These are phyloP conservation scores for Yamadazyma kanchanaburiensis DNA, from an alignment of 1,139 yeast genomes.

Conservation along the genomic window DNA sequence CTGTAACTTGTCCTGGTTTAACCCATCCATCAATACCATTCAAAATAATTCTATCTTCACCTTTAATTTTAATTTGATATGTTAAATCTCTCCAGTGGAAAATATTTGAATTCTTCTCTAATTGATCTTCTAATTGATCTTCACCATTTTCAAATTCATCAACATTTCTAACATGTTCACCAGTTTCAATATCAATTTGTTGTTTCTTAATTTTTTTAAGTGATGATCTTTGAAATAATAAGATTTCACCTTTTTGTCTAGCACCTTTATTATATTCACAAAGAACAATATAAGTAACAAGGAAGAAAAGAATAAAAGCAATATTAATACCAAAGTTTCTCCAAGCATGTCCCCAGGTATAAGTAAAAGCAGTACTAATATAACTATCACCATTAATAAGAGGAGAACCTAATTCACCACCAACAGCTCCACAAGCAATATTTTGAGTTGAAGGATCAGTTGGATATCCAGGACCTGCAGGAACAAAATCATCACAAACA, in stretches of 20 bases:
- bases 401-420: slow-evolving; percentile 55
- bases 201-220: slow-evolving; percentile 16
- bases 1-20: slow-evolving; percentile 50
- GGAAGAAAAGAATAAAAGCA: slow-evolving; percentile 55
- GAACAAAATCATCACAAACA: slow-evolving; percentile 44
- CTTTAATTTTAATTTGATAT: slow-evolving; percentile 67
- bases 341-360: slow-evolving; percentile 69
- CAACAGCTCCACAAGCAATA: slow-evolving; percentile 56
- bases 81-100: slow-evolving; percentile 82
- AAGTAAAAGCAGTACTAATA: slow-evolving; percentile 44
- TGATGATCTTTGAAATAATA: slow-evolving; percentile 51
- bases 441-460: slow-evolving; percentile 14
- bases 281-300: slow-evolving; percentile 50
- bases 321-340: slow-evolving; percentile 74
- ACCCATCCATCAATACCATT: slow-evolving; percentile 82
- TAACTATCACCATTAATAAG: slow-evolving; percentile 59
- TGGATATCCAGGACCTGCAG: slow-evolving; percentile 49
- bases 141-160: slow-evolving; percentile 3
- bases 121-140: slow-evolving; percentile 4
- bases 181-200: slow-evolving; percentile 15
- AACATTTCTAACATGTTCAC: slow-evolving; percentile 5
- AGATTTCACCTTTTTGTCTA: slow-evolving; percentile 79
- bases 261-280: slow-evolving; percentile 72
- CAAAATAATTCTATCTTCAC: slow-evolving; percentile 59
- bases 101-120: slow-evolving; percentile 28